Evolutionary conservation across 129 eudicot genomes (phyloP), one percentile per base, ranked within the genome.

Genomic region (Pseudognaphalium luteoalbum): DNA sequence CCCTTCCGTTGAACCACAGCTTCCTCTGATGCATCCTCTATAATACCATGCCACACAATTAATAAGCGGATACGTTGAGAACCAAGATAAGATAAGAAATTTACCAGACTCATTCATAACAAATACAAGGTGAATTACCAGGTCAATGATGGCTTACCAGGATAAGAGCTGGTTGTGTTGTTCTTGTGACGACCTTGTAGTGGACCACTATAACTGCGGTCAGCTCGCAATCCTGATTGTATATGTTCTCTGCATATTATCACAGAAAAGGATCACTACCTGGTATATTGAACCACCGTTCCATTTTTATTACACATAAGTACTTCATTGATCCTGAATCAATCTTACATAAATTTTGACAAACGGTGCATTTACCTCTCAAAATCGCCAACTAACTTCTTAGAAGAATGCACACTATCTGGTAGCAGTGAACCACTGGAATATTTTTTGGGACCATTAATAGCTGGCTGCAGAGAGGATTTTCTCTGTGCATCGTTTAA

Each of bases 181-280:
- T 77, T 85, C 85, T 85, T 93, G 67, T 83, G 91, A 59, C 91
- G 97, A 81, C 76, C 72, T 75, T 86, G 94, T 68, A 93, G 60
- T 54, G 98, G 96, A 78, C 97, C 97, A 79, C 98, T 93, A 75
- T 80, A 84, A 74, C 77, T 90, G 71, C 96, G 86, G 47, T 91
- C 97, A 63, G 69, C 28, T 60, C 71, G 91, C 41, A 73, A 72
- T 71, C 84, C 85, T 20, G 74, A 77, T 50, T 76, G 89, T 70
- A 74, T 33, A 83, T 71, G 71, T 64, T 92, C 97, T 91, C 96
- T 92, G 63, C 83, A 88, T n/a, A 68, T 54, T 41, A 66, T 34
- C 10, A 4, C 37, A 17, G 30, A 80, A 44, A 66, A 17, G 72
- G 29, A 73, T 74, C 70, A 82, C 39, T 34, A 71, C 5, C 62